Evolutionary conservation across 345 rosid species (phyloP), one percentile per base, ranked within the genome.

Genomic region (Clarkia xantiana): DNA sequence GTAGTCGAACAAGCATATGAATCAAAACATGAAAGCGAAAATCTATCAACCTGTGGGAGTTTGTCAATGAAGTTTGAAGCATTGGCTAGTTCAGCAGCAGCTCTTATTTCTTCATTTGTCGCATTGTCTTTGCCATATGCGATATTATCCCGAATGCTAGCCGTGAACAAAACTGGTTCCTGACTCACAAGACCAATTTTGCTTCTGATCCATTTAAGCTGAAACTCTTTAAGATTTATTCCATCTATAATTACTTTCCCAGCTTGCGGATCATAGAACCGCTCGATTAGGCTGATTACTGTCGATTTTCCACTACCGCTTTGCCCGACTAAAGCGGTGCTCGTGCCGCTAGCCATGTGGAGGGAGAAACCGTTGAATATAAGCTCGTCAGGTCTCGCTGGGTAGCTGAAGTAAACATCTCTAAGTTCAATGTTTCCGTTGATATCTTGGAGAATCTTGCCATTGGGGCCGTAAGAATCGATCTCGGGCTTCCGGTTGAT

Each of bases 291-390:
- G 67, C 84, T 82, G 25, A 82, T 74, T 0, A 75, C 87, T 0
- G 95, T 86, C 16, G 95, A 86, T 64, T 82, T 86, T 19, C 93
- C 93, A 47, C 95, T 86, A 52, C 95, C 95, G 20, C 93, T 86
- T 53, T 86, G 86, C 40, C 95, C 95, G 42, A 86, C 95, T 57
- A 86, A 53, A 13, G 95, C 95, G 11, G 78, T 72, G 14, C 86
- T 82, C 17, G 82, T 61, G 13, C 95, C 93, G n/a, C 77, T 69
- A 0, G 79, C 51, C 20, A 86, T 82, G 18, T 56, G 56, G 39
- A 86, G 73, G n/a, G 81, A 82, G 60, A 86, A 86, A 1, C 93
- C 86, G 4, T 60, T 48, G 42, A 86, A 82, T 36, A 86, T 76
- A 17, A 64, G 76, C 40, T 86, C 93, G 6, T 78, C 68, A 1